These are phyloP conservation scores for Berkeleyomyces basicola DNA, from an alignment of 2,329 filamentous ascomycete genomes.

Conservation along the genomic window DNA sequence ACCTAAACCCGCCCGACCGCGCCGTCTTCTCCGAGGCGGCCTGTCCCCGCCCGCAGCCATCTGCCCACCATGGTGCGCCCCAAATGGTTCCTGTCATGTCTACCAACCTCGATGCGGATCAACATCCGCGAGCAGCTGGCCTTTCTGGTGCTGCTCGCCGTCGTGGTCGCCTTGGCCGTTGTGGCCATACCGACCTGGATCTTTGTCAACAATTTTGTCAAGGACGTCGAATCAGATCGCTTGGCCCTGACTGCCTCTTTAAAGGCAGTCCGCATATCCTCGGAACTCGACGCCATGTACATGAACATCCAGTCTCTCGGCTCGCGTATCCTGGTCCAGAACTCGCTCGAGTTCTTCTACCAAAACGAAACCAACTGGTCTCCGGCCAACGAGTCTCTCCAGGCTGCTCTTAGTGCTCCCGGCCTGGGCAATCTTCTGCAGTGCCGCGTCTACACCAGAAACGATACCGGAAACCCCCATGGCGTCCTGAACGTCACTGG, in stretches of 20 bases:
- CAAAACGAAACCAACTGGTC: conserved; percentile 47
- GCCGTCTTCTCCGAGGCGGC: background rate
- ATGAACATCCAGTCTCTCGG: conserved; percentile 56
- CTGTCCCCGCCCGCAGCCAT: background rate
- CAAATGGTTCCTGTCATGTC: conserved; percentile 12
- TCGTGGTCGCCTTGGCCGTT: conserved; percentile 58
- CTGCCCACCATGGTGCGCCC: conserved; percentile 10
- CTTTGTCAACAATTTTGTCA: conserved; percentile 38
- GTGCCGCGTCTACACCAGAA: conserved; percentile 54
- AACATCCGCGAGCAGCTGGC: conserved; percentile 79
- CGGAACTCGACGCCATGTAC: conserved; percentile 64
- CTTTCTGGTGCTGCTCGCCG: conserved; percentile 57
- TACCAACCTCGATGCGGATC: conserved; percentile 48
- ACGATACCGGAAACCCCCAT: conserved; percentile 36
- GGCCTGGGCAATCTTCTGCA: conserved; percentile 47
- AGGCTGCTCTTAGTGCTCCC: conserved; percentile 49
- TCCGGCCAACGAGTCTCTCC: conserved; percentile 44
- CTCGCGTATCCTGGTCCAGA: conserved; percentile 45
- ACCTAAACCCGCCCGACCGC: background rate
- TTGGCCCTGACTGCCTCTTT: conserved; percentile 68
- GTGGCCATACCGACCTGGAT: conserved; percentile 62
- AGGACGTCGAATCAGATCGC: conserved; percentile 37
- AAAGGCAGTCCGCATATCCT: conserved; percentile 66
- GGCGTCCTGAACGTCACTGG: conserved; percentile 52
- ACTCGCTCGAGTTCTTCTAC: conserved; percentile 35